These are phyloP conservation scores for Mortierella sp. DNA, from an alignment of 371 early-diverging fungal genomes.

Conservation along the genomic window DNA sequence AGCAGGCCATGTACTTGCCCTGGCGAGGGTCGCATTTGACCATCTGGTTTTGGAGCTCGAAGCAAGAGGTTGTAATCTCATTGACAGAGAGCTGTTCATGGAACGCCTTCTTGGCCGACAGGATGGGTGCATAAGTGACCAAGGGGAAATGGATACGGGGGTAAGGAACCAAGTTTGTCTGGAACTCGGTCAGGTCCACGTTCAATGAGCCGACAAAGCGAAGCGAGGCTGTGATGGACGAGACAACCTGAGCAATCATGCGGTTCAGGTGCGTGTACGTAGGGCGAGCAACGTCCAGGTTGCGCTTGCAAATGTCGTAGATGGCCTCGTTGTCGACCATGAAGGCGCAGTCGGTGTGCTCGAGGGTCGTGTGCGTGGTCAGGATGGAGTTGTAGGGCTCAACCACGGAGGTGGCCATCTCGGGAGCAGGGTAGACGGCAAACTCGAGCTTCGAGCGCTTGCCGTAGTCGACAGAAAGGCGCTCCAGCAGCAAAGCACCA, in stretches of 20 bases:
- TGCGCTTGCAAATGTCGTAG: slow-evolving; percentile 99
- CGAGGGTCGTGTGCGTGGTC: slow-evolving; percentile 98
- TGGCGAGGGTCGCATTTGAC: slow-evolving; percentile 95
- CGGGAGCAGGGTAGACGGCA: slow-evolving; percentile 99
- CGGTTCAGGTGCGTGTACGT: slow-evolving; percentile 98
- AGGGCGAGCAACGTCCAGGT: slow-evolving; percentile 98
- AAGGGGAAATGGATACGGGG: slow-evolving; percentile 98
- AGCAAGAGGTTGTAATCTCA: slow-evolving; percentile 93
- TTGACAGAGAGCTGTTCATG: slow-evolving; percentile 92
- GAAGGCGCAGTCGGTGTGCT: slow-evolving; percentile 99
- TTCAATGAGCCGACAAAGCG: slow-evolving; percentile 98
- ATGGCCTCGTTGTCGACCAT: slow-evolving; percentile 99
- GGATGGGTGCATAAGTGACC: slow-evolving; percentile 95
- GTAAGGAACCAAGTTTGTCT: slow-evolving; percentile 98
- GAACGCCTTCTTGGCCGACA: slow-evolving; percentile 90
- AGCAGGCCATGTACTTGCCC: slow-evolving; percentile 97
- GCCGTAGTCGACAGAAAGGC: slow-evolving; percentile 96
- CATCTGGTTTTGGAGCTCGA: slow-evolving; percentile 96
- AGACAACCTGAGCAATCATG: slow-evolving; percentile 99
- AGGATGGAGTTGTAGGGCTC: slow-evolving; percentile 99
- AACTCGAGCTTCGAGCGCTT: slow-evolving; percentile 99
- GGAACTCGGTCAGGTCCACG: slow-evolving; percentile 97
- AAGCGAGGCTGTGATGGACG: slow-evolving; percentile 99
- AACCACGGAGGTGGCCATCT: slow-evolving; percentile 97
- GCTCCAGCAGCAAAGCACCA: slow-evolving; percentile 97